A percentile compares a stretch with the other conserved stretches of the same genome.
These are phyloP conservation scores for Lagenaria siceraria DNA, from an alignment of 306 rosid species.

Conservation along the genomic window DNA sequence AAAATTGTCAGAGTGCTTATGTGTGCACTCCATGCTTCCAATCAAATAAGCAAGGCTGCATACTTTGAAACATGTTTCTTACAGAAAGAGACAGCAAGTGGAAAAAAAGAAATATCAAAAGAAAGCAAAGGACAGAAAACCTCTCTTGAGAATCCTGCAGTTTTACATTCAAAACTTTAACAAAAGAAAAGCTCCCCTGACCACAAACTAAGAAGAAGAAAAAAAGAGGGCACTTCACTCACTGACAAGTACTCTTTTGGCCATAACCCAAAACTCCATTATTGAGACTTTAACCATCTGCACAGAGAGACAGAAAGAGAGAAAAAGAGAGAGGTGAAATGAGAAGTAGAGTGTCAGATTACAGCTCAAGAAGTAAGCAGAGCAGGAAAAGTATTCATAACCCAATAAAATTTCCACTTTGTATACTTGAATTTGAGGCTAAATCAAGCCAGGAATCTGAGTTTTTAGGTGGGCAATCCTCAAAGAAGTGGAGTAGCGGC, in stretches of 20 bases:
- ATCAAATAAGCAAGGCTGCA: slow-evolving; percentile 52
- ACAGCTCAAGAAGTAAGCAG: not conserved
- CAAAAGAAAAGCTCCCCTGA: slow-evolving; percentile 39
- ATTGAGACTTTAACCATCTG: slow-evolving; percentile 66
- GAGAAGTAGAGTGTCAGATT: not conserved
- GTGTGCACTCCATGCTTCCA: slow-evolving; percentile 38
- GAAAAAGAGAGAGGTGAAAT: not conserved
- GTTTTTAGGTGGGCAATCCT: slow-evolving; percentile 83
- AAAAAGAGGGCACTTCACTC: slow-evolving; percentile 23
- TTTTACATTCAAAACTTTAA: slow-evolving; percentile 15
- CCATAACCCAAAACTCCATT: slow-evolving; percentile 29
- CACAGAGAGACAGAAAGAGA: not conserved
- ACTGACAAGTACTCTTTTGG: slow-evolving; percentile 40
- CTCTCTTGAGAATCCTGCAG: slow-evolving; percentile 40
- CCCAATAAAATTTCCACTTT: slow-evolving; percentile 22
- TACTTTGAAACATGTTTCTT: slow-evolving; percentile 71
- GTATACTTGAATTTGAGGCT: slow-evolving; percentile 72
- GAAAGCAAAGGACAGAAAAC: slow-evolving; percentile 41
- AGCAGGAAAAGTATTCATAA: not conserved
- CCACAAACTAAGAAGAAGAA: slow-evolving; percentile 30
- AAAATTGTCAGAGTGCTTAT: slow-evolving; percentile 9
- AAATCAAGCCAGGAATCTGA: slow-evolving; percentile 96
- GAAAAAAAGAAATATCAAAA: slow-evolving; percentile 24
- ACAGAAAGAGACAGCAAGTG: slow-evolving; percentile 26
- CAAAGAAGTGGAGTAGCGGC: slow-evolving; percentile 93